Evolutionary conservation across 805 yeast genomes (phyloP).

Genomic region (Lachancea sp.): DNA sequence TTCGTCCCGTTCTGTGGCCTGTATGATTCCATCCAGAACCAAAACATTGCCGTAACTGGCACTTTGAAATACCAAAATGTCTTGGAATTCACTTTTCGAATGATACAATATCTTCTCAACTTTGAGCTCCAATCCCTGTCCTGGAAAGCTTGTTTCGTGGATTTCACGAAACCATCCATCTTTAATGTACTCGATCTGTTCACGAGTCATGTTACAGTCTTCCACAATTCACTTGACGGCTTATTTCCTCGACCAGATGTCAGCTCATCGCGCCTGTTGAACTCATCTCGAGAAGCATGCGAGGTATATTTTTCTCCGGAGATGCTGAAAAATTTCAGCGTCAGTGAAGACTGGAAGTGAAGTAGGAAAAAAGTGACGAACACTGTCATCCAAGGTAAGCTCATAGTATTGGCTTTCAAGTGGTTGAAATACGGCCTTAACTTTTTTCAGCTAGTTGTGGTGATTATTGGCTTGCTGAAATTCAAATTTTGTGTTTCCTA

Average conservation of each 20-base stretch:
- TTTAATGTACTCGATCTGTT: slow-evolving; percentile 20
- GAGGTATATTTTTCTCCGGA: not conserved
- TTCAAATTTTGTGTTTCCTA: no score
- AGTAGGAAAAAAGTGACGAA: no score
- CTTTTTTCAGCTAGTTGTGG: no score
- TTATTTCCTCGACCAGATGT: not conserved
- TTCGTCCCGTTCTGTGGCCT: slow-evolving; percentile 88
- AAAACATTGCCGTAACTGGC: slow-evolving; percentile 78
- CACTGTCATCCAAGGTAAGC: no score
- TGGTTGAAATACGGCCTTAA: no score
- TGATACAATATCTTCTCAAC: slow-evolving; percentile 62
- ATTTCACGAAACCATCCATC: slow-evolving; percentile 82
- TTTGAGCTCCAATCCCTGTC: slow-evolving; percentile 69
- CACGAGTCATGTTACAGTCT: not conserved
- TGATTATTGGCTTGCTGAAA: no score
- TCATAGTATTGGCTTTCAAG: no score
- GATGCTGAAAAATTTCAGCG: not conserved
- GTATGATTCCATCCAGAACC: slow-evolving; percentile 84
- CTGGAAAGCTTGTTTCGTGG: slow-evolving; percentile 69
- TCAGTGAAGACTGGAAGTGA: not conserved
- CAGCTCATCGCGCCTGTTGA: not conserved
- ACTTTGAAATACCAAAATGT: slow-evolving; percentile 71
- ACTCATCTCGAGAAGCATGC: not conserved
- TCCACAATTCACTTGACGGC: not conserved
- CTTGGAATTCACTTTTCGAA: slow-evolving; percentile 68